These are phyloP conservation scores for Russula sp. DNA, from an alignment of 768 basidiomycete genomes.

Conservation along the genomic window DNA sequence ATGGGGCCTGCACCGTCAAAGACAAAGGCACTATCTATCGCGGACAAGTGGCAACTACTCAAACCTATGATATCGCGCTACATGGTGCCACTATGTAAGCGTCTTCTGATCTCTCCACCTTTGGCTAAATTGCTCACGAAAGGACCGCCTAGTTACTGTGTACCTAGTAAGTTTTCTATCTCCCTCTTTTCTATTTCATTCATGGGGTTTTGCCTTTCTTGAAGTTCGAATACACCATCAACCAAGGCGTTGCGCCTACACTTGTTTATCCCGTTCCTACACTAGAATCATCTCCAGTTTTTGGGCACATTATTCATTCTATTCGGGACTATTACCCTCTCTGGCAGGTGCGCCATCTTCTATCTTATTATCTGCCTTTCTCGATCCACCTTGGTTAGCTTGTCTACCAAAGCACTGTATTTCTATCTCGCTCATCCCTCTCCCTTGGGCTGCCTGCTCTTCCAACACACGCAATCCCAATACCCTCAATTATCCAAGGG, in stretches of 20 bases:
- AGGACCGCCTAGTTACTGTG: constrained; percentile 40
- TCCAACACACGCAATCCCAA: constrained; percentile 54
- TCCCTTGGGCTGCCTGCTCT: constrained; percentile 78
- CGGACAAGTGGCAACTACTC: constrained; percentile 77
- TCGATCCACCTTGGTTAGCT: constrained; percentile 37
- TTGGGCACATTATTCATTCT: constrained; percentile 73
- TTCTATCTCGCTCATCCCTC: constrained; percentile 87
- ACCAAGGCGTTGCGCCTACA: constrained; percentile 86
- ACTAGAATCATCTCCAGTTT: constrained; percentile 45
- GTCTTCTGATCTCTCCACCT: neutral
- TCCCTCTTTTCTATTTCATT: neutral
- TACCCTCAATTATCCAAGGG: constrained; percentile 73
- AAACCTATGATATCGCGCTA: constrained; percentile 73
- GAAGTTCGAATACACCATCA: constrained; percentile 88
- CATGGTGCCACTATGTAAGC: constrained; percentile 90
- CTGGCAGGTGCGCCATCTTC: constrained; percentile 62
- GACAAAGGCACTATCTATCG: constrained; percentile 44
- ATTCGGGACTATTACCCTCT: constrained; percentile 92
- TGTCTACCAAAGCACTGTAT: constrained; percentile 86
- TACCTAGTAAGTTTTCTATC: constrained; percentile 42
- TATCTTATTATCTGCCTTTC: neutral
- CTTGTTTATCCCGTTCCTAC: constrained; percentile 81
- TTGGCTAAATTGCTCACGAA: neutral
- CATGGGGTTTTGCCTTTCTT: constrained; percentile 1
- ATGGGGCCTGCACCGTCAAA: constrained; percentile 22